Conservation (phyloP, 2,329 filamentous ascomycete genomes). For the Aschersonia sp. region DNA sequence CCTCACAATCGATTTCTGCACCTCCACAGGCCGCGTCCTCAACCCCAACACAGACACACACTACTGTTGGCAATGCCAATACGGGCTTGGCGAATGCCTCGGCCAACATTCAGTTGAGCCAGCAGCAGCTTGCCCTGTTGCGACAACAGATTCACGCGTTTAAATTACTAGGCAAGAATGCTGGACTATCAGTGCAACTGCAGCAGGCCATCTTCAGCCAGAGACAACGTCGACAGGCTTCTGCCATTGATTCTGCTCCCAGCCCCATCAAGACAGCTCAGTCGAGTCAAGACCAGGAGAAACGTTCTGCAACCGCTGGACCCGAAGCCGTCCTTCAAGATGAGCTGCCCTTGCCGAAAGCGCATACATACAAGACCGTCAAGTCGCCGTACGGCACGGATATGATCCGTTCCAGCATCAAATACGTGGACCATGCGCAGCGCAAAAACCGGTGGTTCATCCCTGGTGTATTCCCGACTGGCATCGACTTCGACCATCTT, state of each 20-base stretch:
- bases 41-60: conserved; percentile 17
- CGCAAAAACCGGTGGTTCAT: conserved; percentile 68
- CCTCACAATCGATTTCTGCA: conserved; percentile 15
- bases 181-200: conserved; percentile 61
- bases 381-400: conserved; percentile 54
- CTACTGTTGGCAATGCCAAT: conserved; percentile 13
- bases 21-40: conserved; percentile 22
- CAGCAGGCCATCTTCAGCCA: conserved; percentile 74
- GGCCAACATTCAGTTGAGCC: conserved; percentile 49
- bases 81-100: conserved; percentile 13
- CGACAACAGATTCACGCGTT: conserved; percentile 84
- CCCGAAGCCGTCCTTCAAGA: conserved; percentile 19
- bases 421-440: conserved; percentile 64
- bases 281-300: conserved; percentile 18
- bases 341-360: conserved; percentile 20
- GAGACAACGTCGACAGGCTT: conserved; percentile 47
- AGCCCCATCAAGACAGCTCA: conserved; percentile 16
- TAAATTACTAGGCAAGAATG: conserved; percentile 77
- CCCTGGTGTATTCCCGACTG: conserved; percentile 76
- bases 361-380: conserved; percentile 54
- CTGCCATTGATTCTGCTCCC: conserved; percentile 31
- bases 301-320: conserved; percentile 20
- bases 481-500: conserved; percentile 74
- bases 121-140: conserved; percentile 65
- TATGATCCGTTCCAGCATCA: conserved; percentile 45